Conservation (phyloP, 805 yeast genomes). For the Starmerella gropengiesseri region DNA sequence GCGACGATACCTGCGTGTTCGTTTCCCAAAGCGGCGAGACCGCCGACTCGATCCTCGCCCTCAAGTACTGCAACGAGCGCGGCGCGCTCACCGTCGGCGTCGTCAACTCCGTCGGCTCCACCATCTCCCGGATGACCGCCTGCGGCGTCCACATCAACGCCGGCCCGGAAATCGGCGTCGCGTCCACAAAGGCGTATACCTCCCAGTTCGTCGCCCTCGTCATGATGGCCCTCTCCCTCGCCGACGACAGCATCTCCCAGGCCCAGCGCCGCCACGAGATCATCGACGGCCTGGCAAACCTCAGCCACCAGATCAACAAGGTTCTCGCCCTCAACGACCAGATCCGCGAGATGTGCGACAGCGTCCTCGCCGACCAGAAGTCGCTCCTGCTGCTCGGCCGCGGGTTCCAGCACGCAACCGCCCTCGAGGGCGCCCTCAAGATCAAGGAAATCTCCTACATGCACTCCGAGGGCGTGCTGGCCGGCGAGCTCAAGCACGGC, state of each 20-base stretch:
- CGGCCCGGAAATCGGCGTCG: constrained; percentile 99
- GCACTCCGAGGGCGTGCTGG: constrained; percentile 98
- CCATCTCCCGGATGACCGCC: constrained; percentile 91
- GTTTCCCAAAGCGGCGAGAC: constrained; percentile 99
- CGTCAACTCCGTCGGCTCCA: constrained; percentile 94
- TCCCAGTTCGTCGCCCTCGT: constrained; percentile 96
- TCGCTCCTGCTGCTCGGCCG: constrained; percentile 87
- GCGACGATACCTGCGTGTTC: constrained; percentile 95
- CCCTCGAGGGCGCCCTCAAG: constrained; percentile 95
- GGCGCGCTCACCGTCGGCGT: constrained; percentile 97
- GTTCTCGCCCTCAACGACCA: constrained; percentile 62
- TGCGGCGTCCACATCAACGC: constrained; percentile 99
- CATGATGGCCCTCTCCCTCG: constrained; percentile 89
- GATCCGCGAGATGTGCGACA: constrained; percentile 66
- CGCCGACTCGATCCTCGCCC: constrained; percentile 90
- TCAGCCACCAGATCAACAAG: constrained; percentile 74
- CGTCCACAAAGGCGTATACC: constrained; percentile 97
- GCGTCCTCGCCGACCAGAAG: constrained; percentile 65
- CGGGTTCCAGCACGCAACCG: constrained; percentile 95
- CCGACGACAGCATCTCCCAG: constrained; percentile 79
- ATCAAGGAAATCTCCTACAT: constrained; percentile 96
- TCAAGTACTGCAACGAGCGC: constrained; percentile 89
- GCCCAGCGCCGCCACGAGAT: constrained; percentile 69
- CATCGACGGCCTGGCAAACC: constrained; percentile 69
- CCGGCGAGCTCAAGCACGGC: constrained; percentile 98